Evolutionary conservation across 768 basidiomycete genomes (phyloP).

Genomic region (Filobasidium floriforme): DNA sequence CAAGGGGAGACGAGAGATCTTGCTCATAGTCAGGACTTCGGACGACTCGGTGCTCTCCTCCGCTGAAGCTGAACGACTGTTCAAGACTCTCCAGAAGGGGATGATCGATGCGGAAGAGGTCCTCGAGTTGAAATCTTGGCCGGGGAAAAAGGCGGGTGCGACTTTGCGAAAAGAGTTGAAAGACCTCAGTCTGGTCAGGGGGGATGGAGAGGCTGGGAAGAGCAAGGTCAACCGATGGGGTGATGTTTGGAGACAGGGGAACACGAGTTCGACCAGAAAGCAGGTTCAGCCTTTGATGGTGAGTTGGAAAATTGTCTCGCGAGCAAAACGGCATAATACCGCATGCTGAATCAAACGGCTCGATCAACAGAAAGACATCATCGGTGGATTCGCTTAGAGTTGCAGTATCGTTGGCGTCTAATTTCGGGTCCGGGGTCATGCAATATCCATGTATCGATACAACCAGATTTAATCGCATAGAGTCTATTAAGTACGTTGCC

Average conservation of each 20-base stretch:
- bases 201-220: constrained; percentile 16
- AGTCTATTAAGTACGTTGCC: constrained; percentile 11
- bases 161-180: constrained; percentile 23
- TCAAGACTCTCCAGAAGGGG: constrained; percentile 54
- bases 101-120: constrained; percentile 53
- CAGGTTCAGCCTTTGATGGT: constrained; percentile 46
- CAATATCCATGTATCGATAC: not conserved
- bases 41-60: constrained; percentile 28
- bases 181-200: constrained; percentile 16
- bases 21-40: constrained; percentile 57
- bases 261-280: constrained; percentile 46
- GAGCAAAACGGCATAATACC: not conserved
- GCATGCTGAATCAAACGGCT: not conserved
- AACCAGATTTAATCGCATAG: not conserved
- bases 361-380: constrained; percentile 18
- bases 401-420: not conserved
- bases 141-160: constrained; percentile 37
- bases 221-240: constrained; percentile 26
- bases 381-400: constrained; percentile 2
- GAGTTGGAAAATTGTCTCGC: constrained; percentile 18
- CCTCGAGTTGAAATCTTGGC: constrained; percentile 52
- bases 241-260: constrained; percentile 47
- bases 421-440: too few species aligned
- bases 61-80: constrained; percentile 44
- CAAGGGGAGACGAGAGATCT: constrained; percentile 61